phyloP scores from a whole-genome alignment of 352 stramenopile genomes.

The Pythium rishiriense region DNA sequence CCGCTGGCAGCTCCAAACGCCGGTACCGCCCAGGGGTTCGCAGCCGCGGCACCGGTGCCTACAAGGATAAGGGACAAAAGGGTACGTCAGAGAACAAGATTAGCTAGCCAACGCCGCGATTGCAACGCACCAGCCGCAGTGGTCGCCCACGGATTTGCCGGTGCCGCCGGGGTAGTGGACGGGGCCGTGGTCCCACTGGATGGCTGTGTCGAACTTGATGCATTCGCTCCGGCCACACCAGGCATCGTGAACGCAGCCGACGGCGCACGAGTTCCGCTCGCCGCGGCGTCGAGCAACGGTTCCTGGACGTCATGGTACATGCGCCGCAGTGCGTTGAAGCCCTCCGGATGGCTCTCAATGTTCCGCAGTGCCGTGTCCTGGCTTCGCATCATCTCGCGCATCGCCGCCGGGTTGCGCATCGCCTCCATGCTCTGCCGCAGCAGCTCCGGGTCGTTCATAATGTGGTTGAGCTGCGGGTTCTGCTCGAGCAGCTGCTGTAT shows the following conservation, averaged over 20 bases:
- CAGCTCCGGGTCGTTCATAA: slow-evolving; percentile 95
- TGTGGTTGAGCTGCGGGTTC: slow-evolving; percentile 95
- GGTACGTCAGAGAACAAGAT: not conserved
- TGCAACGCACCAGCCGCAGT: slow-evolving; percentile 6
- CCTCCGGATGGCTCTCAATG: slow-evolving; percentile 97
- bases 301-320: slow-evolving; percentile 96
- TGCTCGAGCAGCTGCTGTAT: slow-evolving; percentile 94
- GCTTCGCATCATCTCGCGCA: slow-evolving; percentile 97
- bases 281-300: slow-evolving; percentile 93
- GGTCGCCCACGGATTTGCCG: slow-evolving; percentile 64
- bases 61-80: not conserved
- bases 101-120: not conserved
- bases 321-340: slow-evolving; percentile 95
- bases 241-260: slow-evolving; percentile 85
- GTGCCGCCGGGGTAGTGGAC: slow-evolving; percentile 25
- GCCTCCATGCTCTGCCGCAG: slow-evolving; percentile 96
- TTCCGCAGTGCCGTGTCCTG: slow-evolving; percentile 97
- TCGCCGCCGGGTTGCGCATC: slow-evolving; percentile 95
- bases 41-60: slow-evolving; percentile 23
- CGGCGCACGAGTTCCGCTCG: slow-evolving; percentile 46
- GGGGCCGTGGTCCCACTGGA: slow-evolving; percentile 1
- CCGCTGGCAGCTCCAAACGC: slow-evolving; percentile 25
- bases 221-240: slow-evolving; percentile 55
- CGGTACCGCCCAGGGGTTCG: slow-evolving; percentile 49
- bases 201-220: slow-evolving; percentile 11